These are phyloP conservation scores for Pleoardoris graminearum DNA, from an alignment of 2,329 filamentous ascomycete species.

Conservation along the genomic window DNA sequence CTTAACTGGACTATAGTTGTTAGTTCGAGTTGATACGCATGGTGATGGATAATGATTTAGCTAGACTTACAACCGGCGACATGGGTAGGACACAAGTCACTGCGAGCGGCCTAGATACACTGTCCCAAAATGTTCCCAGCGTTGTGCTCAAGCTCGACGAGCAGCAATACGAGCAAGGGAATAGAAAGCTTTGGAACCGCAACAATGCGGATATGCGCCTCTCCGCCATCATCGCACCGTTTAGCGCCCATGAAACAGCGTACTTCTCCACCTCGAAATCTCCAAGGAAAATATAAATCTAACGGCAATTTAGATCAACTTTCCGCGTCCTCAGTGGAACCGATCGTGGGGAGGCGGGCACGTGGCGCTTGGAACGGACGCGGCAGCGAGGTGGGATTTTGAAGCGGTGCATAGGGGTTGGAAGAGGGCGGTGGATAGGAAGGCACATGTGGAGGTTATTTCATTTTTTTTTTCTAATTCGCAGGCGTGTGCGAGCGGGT, in stretches of 20 bases:
- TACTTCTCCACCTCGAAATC: no score
- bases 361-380: background rate
- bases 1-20: no score
- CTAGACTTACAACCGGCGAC: no score
- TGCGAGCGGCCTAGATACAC: background rate
- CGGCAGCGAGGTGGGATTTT: background rate
- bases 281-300: no score
- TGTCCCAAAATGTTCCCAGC: background rate
- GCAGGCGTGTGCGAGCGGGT: background rate
- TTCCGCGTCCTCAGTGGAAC: no score
- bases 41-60: no score
- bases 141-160: background rate
- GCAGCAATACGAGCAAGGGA: background rate
- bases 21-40: no score
- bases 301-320: no score
- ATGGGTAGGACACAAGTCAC: no score
- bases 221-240: background rate
- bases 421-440: background rate
- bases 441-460: slow-evolving; percentile 5
- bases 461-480: slow-evolving; percentile 2
- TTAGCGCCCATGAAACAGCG: background rate
- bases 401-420: background rate
- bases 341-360: background rate
- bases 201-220: background rate
- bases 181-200: background rate